Conservation (phyloP, 2,329 filamentous ascomycete genomes). For the Claviceps sp. region DNA sequence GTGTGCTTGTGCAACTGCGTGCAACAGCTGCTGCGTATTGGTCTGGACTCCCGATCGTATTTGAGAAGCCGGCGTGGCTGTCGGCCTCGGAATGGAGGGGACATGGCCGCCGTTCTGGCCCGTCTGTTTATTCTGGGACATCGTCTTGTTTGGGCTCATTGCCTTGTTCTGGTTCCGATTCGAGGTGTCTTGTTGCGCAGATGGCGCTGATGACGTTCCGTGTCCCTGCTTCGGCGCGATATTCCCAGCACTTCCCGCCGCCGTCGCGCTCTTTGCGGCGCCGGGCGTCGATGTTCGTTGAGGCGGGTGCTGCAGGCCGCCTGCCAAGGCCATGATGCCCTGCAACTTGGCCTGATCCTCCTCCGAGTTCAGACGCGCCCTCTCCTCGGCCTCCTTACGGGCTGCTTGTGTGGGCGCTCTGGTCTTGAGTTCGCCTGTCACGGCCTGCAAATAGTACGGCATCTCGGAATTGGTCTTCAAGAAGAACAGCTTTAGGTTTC, state of each 20-base stretch:
- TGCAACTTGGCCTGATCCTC: conserved; percentile 48
- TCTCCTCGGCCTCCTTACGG: conserved; percentile 53
- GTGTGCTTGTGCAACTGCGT: conserved; percentile 12
- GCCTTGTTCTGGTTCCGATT: not conserved
- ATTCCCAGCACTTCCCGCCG: conserved; percentile 17
- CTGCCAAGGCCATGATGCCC: conserved; percentile 43
- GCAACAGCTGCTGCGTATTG: conserved; percentile 18
- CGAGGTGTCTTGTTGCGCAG: not conserved
- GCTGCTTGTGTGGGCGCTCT: conserved; percentile 64
- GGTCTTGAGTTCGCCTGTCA: conserved; percentile 82
- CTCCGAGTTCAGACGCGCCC: conserved; percentile 42
- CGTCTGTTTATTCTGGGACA: not conserved
- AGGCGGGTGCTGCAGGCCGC: conserved; percentile 33
- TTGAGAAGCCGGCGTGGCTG: conserved; percentile 13
- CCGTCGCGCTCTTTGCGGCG: not conserved
- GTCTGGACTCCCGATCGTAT: conserved; percentile 13
- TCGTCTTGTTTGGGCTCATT: not conserved
- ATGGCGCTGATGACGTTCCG: conserved; percentile 1
- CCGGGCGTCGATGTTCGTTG: conserved; percentile 10
- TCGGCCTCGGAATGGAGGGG: conserved; percentile 1
- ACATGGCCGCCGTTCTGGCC: not conserved
- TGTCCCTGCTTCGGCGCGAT: conserved; percentile 17
- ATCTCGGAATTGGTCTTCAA: conserved; percentile 85
- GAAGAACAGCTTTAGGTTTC: conserved; percentile 84
- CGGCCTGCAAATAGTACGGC: conserved; percentile 73